A percentile compares a stretch with the other conserved stretches of the same genome.
These are phyloP conservation scores for Mangifera indica DNA, from an alignment of 345 rosid genomes.

Conservation along the genomic window DNA sequence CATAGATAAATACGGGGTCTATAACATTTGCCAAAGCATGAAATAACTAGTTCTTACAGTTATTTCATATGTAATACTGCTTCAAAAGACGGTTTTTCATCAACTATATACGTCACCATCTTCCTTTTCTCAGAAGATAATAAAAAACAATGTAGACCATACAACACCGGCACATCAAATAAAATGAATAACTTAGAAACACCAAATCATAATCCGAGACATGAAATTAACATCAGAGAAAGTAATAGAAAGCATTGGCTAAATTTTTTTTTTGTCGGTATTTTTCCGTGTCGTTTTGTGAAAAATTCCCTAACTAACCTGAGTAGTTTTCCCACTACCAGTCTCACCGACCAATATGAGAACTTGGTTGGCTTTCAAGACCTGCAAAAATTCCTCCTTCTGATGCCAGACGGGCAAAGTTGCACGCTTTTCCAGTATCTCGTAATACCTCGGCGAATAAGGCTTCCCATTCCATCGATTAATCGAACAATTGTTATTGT, in stretches of 20 bases:
- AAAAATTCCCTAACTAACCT: conserved; percentile 43
- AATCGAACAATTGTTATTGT: conserved; percentile 35
- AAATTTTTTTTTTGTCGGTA: too few relatives aligned
- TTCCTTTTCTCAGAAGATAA: background rate
- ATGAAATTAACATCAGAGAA: background rate
- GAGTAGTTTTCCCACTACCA: conserved; percentile 97
- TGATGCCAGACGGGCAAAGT: conserved; percentile 93
- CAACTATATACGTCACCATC: background rate
- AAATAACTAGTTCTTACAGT: background rate
- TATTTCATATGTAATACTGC: too few relatives aligned
- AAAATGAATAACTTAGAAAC: too few relatives aligned
- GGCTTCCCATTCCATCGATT: conserved; percentile 86
- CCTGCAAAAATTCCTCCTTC: conserved; percentile 77
- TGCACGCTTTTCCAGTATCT: conserved; percentile 80
- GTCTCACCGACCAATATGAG: conserved; percentile 90
- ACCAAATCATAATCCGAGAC: too few relatives aligned
- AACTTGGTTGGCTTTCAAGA: conserved; percentile 55
- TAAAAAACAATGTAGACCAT: background rate
- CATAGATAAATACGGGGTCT: background rate
- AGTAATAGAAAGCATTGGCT: background rate
- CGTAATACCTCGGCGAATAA: conserved; percentile 67
- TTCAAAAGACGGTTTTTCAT: background rate
- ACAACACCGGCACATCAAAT: background rate
- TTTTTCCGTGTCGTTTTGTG: too few relatives aligned
- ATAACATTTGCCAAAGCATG: too few relatives aligned